Base-by-base conservation (phyloP, 1,139 yeast genomes). In the Lodderomyces parapsilosis region DNA sequence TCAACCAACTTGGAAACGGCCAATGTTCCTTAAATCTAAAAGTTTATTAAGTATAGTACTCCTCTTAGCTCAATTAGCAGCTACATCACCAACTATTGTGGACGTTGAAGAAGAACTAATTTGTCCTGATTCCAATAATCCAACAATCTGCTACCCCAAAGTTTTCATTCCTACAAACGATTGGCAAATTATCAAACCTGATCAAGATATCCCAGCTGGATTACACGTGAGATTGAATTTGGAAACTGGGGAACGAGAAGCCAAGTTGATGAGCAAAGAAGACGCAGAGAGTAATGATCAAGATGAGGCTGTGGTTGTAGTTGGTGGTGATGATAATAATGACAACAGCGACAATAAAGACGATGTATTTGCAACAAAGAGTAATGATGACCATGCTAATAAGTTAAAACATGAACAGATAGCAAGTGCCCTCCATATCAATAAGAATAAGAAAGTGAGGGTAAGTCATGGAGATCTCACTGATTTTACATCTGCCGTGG, bases 131-230 rank as follows among this genome's bases (percentile, higher is more conserved):
- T 73, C 73, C 9, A 50, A 58, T 2, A 68, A 75, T 49, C 70
- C 75, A 2, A 53, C 58, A 8, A 77, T 79, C 50, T 85, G 94
- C 56, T 86, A 84, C 55, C 86, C 90, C 0, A 64, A 64, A 43
- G 52, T 77, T 2, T 86, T 88, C 55, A 76, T 61, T 33, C 85
- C 96, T 0, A 63, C 81, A 0, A 49, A 58, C 2, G 78, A 83
- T 52, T 90, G 96, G 95, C 82, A 83, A 66, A 57, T 57, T 1
- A 77, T 90, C 7, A 74, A 68, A 58, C 81, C 76, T 47, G 87
- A 85, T 13, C 95, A 86, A 57, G 74, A 76, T 13, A 73, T 88
- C 6, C 96, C 96, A 1, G 76, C 76, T 14, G 96, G 96, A 0
- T 65, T 89, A 37, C 95, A 89, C 62, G 81, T 86, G 37, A 69